These are phyloP conservation scores for Pleodorina starrii DNA, from an alignment of 139 green algal species.

Conservation along the genomic window DNA sequence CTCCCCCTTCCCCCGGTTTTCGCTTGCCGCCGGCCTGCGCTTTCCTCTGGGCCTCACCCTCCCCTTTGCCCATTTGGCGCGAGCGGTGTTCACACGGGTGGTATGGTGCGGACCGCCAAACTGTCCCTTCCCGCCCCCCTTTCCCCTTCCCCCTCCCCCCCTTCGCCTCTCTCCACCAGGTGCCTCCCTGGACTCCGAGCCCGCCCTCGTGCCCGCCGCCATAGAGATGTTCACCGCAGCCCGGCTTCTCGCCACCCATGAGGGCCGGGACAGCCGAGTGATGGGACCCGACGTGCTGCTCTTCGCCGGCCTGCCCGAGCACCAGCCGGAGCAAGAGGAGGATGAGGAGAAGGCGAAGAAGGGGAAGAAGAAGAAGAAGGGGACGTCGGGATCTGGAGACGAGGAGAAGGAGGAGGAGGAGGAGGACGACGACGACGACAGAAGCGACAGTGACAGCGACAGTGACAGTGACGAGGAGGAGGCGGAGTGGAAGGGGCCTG, in stretches of 20 bases:
- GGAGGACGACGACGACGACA: background rate
- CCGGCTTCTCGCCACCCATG: background rate
- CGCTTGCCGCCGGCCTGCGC: too few species aligned
- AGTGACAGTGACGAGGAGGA: background rate
- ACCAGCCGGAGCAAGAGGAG: background rate
- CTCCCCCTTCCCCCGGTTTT: too few species aligned
- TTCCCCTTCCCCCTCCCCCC: too few species aligned
- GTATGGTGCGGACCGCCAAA: too few species aligned
- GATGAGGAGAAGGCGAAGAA: background rate
- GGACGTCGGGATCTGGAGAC: background rate
- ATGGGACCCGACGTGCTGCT: background rate
- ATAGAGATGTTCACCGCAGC: background rate
- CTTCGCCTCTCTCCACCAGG: too few species aligned
- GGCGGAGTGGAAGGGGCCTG: background rate
- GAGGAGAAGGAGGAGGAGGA: background rate
- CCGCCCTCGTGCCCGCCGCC: background rate
- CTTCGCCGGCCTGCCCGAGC: background rate
- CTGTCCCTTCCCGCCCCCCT: too few species aligned
- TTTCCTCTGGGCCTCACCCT: too few species aligned
- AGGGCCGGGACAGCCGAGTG: background rate
- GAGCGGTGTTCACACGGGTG: too few species aligned
- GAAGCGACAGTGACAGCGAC: background rate
- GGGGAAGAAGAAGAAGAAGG: background rate
- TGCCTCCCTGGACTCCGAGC: background rate
- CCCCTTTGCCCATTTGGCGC: too few species aligned